These are phyloP conservation scores for Ottelia alismoides DNA, from an alignment of 106 monocot species.

Conservation along the genomic window DNA sequence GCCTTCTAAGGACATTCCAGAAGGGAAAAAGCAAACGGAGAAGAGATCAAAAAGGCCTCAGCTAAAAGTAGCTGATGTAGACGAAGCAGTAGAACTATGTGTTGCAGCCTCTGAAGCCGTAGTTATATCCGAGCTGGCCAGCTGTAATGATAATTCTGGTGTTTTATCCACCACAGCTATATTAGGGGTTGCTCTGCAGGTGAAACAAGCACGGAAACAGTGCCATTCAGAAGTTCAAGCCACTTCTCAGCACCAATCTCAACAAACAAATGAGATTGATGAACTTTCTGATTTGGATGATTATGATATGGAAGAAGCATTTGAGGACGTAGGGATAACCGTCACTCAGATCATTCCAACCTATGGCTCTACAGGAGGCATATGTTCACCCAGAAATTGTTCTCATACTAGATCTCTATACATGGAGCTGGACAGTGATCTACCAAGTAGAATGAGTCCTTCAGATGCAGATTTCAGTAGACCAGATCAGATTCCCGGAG, in stretches of 20 bases:
- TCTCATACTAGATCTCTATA: too few relatives aligned
- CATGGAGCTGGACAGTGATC: too few relatives aligned
- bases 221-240: slow-evolving; percentile 11
- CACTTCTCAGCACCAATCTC: slow-evolving; percentile 8
- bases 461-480: too few relatives aligned
- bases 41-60: too few relatives aligned
- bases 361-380: too few relatives aligned
- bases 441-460: too few relatives aligned
- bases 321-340: slow-evolving; percentile 53
- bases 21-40: too few relatives aligned
- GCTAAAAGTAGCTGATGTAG: slow-evolving; percentile 1
- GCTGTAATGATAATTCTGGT: slow-evolving; percentile 13
- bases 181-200: slow-evolving; percentile 47
- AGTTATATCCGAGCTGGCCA: slow-evolving; percentile 48
- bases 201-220: slow-evolving; percentile 45
- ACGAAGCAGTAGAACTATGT: slow-evolving; percentile 60
- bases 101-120: slow-evolving; percentile 83
- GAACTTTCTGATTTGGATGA: slow-evolving; percentile 58
- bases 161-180: slow-evolving; percentile 22
- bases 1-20: too few relatives aligned
- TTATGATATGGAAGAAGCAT: slow-evolving; percentile 42
- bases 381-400: too few relatives aligned
- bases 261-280: slow-evolving; percentile 33
- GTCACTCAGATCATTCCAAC: slow-evolving; percentile 15
- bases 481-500: too few relatives aligned